A percentile compares a stretch with the other conserved stretches of the same genome.
Conservation (phyloP, 805 yeast species). For the Candida fluviatilis region DNA sequence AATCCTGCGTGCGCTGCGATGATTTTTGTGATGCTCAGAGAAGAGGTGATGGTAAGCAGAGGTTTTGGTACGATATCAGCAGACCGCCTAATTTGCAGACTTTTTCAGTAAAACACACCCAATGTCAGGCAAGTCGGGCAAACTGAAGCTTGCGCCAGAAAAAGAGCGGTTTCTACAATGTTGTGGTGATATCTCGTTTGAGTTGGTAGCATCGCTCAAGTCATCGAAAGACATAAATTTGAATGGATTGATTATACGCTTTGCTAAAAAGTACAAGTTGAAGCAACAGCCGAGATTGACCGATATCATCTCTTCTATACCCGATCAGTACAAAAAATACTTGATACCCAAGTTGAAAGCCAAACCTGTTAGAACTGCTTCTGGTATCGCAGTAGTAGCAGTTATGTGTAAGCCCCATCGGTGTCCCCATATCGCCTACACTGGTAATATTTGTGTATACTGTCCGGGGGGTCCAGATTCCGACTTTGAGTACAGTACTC, state of each 20-base stretch:
- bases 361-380: conserved; percentile 97
- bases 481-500: conserved; percentile 96
- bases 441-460: conserved; percentile 96
- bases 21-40: no score
- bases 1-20: no score
- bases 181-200: conserved; percentile 87
- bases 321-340: conserved; percentile 91
- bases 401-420: conserved; percentile 99
- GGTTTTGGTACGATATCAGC: no score
- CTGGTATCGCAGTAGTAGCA: conserved; percentile 98
- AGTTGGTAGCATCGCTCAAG: conserved; percentile 73
- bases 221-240: conserved; percentile 76
- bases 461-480: conserved; percentile 99
- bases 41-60: no score
- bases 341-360: conserved; percentile 91
- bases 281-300: conserved; percentile 92
- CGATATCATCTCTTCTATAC: conserved; percentile 91
- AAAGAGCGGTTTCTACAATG: conserved; percentile 90
- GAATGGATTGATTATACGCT: conserved; percentile 81
- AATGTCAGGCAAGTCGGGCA: conserved; percentile 19
- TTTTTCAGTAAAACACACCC: no score
- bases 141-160: conserved; percentile 78
- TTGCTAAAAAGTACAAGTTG: conserved; percentile 85
- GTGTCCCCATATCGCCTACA: conserved; percentile 98
- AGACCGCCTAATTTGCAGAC: no score